phyloP scores from a whole-genome alignment of 345 rosid genomes.

The Arabis hirsuta region DNA sequence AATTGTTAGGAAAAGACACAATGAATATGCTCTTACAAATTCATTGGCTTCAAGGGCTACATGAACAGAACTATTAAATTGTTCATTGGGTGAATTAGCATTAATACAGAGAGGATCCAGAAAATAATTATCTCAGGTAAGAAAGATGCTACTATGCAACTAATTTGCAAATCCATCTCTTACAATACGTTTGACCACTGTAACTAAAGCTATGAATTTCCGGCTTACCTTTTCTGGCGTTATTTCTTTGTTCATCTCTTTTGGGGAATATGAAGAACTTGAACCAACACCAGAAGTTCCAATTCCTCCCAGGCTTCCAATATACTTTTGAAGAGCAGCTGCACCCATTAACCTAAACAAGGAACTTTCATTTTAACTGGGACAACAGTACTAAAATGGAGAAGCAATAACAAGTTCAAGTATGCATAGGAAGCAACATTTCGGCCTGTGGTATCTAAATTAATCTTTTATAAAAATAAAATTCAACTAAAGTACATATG shows the following conservation, averaged over 20 bases:
- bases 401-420: slow-evolving; percentile 26
- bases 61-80: slow-evolving; percentile 15
- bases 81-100: slow-evolving; percentile 5
- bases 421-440: slow-evolving; percentile 4
- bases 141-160: slow-evolving; percentile 26
- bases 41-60: slow-evolving; percentile 7
- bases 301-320: slow-evolving; percentile 94
- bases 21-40: background rate
- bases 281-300: slow-evolving; percentile 98
- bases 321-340: slow-evolving; percentile 91
- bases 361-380: slow-evolving; percentile 28
- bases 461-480: background rate
- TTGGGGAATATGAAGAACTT: slow-evolving; percentile 86
- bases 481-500: slow-evolving; percentile 7
- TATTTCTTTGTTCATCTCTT: slow-evolving; percentile 91
- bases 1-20: slow-evolving; percentile 35
- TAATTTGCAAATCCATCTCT: slow-evolving; percentile 13
- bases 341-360: slow-evolving; percentile 89
- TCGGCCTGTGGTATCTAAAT: background rate
- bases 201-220: slow-evolving; percentile 2
- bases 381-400: slow-evolving; percentile 27
- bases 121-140: slow-evolving; percentile 1
- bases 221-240: slow-evolving; percentile 82
- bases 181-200: slow-evolving; percentile 1
- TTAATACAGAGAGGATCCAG: slow-evolving; percentile 1